These are phyloP conservation scores for Candolleomyces eurysporus DNA, from an alignment of 768 basidiomycete species.

Conservation along the genomic window DNA sequence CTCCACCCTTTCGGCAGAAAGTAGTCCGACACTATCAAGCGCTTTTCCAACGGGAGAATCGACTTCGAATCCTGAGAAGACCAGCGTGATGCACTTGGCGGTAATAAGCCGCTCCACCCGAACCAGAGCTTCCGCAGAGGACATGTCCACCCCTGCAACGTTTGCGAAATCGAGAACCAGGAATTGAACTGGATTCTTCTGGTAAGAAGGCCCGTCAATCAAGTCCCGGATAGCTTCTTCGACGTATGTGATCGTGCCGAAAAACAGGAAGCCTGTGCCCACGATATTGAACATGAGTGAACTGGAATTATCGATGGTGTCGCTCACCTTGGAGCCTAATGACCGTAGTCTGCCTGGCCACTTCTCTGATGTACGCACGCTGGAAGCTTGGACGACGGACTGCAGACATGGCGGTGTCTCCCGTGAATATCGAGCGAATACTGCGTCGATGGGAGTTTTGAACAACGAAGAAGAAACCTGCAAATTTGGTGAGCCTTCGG, in stretches of 20 bases:
- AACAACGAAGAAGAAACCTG: conserved; percentile 95
- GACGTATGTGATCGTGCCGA: conserved; percentile 88
- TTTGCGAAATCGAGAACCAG: conserved; percentile 85
- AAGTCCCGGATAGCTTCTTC: conserved; percentile 82
- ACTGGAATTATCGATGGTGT: not conserved
- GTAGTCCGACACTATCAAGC: conserved; percentile 73
- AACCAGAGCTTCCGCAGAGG: conserved; percentile 92
- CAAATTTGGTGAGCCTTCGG: not conserved
- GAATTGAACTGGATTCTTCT: conserved; percentile 78
- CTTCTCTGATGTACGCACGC: conserved; percentile 86
- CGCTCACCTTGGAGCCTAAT: conserved; percentile 76
- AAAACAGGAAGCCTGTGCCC: conserved; percentile 88
- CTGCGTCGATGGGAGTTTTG: conserved; percentile 86
- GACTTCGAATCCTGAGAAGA: conserved; percentile 78
- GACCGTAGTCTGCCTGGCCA: conserved; percentile 88
- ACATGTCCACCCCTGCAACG: conserved; percentile 91
- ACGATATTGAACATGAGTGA: not conserved
- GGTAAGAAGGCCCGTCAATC: conserved; percentile 70
- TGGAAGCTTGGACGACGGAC: conserved; percentile 89
- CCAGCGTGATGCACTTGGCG: conserved; percentile 75
- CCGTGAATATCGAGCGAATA: conserved; percentile 81
- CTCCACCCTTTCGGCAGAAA: conserved; percentile 78
- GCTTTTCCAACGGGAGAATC: conserved; percentile 71
- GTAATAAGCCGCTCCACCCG: conserved; percentile 81
- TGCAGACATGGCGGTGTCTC: conserved; percentile 83